A percentile compares a stretch with the other conserved stretches of the same genome.
Conservation (phyloP, 495 filamentous ascomycete species). For the Penicillium taxi region DNA sequence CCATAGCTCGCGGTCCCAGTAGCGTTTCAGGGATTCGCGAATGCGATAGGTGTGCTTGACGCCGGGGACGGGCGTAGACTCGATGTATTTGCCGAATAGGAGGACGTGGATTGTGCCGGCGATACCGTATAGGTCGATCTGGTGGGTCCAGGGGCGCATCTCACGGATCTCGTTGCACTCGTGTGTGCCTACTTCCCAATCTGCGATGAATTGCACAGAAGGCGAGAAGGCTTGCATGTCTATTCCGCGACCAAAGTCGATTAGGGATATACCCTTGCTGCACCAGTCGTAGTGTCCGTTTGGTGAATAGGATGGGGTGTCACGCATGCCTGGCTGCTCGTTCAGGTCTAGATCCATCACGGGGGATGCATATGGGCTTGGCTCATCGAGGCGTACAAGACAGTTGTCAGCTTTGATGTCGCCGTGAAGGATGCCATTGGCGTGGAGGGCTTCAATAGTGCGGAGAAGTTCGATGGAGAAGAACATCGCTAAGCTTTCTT, state of each 20-base stretch:
- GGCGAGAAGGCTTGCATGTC: constrained; percentile 79
- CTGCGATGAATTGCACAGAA: constrained; percentile 81
- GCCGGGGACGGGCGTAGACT: constrained; percentile 51
- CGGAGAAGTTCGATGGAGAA: constrained; percentile 87
- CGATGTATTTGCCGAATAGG: constrained; percentile 90
- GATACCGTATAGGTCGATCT: constrained; percentile 89
- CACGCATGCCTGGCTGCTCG: constrained; percentile 38
- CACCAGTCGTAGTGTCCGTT: constrained; percentile 73
- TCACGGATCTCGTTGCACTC: constrained; percentile 96
- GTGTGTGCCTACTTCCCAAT: constrained; percentile 76
- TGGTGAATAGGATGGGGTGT: constrained; percentile 50
- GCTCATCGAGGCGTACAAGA: constrained; percentile 68
- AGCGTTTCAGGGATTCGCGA: constrained; percentile 72
- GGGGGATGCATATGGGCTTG: constrained; percentile 14
- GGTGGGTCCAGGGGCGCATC: constrained; percentile 86
- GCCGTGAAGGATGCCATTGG: constrained; percentile 74
- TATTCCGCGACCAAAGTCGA: constrained; percentile 92
- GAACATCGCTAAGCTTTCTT: constrained; percentile 88
- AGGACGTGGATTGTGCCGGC: constrained; percentile 79
- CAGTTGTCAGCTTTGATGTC: constrained; percentile 96
- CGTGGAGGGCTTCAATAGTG: constrained; percentile 79
- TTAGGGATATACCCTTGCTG: constrained; percentile 70
- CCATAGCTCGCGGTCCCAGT: constrained; percentile 96
- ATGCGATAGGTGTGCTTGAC: constrained; percentile 52
- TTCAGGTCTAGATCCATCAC: constrained; percentile 32